phyloP scores from a whole-genome alignment of 768 basidiomycete genomes.

The Suillus plorans region DNA sequence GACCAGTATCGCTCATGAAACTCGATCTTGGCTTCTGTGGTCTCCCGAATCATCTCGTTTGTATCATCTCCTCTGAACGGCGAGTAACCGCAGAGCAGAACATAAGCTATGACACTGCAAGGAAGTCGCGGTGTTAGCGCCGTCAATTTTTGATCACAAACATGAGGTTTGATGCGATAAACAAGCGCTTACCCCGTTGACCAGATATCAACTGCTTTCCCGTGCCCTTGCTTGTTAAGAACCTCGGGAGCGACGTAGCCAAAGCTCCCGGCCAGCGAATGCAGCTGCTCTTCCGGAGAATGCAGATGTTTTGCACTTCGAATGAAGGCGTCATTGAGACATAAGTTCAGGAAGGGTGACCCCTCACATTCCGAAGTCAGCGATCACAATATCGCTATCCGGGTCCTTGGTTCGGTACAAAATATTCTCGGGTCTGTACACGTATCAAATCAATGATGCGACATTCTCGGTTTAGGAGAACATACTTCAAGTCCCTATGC shows the following conservation, averaged over 20 bases:
- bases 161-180: background rate
- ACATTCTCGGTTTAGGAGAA: conserved; percentile 2
- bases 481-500: conserved; percentile 91
- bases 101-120: conserved; percentile 87
- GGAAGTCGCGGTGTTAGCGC: background rate
- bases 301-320: conserved; percentile 80
- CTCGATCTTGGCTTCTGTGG: conserved; percentile 78
- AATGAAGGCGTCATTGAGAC: background rate
- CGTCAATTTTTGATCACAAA: conserved; percentile 5
- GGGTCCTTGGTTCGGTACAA: conserved; percentile 78
- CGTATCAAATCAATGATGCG: background rate
- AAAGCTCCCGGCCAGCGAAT: conserved; percentile 75
- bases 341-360: conserved; percentile 8
- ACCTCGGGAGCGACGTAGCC: conserved; percentile 94
- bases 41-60: conserved; percentile 75
- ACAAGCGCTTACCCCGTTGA: conserved; percentile 69
- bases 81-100: conserved; percentile 91
- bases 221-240: conserved; percentile 76
- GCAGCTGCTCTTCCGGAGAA: conserved; percentile 66
- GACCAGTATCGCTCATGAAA: conserved; percentile 96
- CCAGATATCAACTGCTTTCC: conserved; percentile 94
- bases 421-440: conserved; percentile 87
- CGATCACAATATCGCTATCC: conserved; percentile 89
- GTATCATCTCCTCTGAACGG: conserved; percentile 89
- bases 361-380: conserved; percentile 92